A percentile compares a stretch with the other conserved stretches of the same genome.
Evolutionary conservation across 2,329 filamentous ascomycete species (phyloP).

Genomic region (Aspergillus tamarii): DNA sequence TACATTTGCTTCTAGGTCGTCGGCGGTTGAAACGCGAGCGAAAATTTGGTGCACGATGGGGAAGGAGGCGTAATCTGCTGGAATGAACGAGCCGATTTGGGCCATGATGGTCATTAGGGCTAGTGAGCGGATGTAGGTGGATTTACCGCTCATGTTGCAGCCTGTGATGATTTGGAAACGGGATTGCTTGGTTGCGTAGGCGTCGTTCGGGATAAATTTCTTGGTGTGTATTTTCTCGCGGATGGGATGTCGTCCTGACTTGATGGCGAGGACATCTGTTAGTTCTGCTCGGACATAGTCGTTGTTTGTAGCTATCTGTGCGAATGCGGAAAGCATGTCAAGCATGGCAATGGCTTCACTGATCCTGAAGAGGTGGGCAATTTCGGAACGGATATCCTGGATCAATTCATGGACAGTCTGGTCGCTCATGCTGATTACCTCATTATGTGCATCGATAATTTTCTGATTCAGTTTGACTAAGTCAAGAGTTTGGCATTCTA

Average conservation of each 20-base stretch:
- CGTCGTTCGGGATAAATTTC: constrained; percentile 84
- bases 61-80: constrained; percentile 80
- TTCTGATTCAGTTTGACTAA: constrained; percentile 79
- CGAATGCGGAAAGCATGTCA: constrained; percentile 82
- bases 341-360: constrained; percentile 85
- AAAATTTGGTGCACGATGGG: constrained; percentile 83
- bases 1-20: constrained; percentile 85
- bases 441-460: constrained; percentile 78
- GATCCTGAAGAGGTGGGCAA: constrained; percentile 76
- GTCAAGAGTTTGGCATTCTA: constrained; percentile 86
- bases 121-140: constrained; percentile 86
- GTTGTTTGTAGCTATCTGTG: constrained; percentile 68
- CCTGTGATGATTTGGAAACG: constrained; percentile 94
- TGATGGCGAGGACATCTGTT: constrained; percentile 70
- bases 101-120: constrained; percentile 90
- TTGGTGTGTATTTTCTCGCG: constrained; percentile 70
- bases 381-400: constrained; percentile 69
- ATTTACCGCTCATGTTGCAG: constrained; percentile 98
- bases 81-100: constrained; percentile 88
- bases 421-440: constrained; percentile 83
- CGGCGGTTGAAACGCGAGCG: constrained; percentile 82
- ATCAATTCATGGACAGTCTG: constrained; percentile 73
- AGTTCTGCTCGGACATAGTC: constrained; percentile 73
- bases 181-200: constrained; percentile 77
- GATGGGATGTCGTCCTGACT: constrained; percentile 76